phyloP scores from a whole-genome alignment of 192 early-diverging fungal species.

The Mortierella claussenii region DNA sequence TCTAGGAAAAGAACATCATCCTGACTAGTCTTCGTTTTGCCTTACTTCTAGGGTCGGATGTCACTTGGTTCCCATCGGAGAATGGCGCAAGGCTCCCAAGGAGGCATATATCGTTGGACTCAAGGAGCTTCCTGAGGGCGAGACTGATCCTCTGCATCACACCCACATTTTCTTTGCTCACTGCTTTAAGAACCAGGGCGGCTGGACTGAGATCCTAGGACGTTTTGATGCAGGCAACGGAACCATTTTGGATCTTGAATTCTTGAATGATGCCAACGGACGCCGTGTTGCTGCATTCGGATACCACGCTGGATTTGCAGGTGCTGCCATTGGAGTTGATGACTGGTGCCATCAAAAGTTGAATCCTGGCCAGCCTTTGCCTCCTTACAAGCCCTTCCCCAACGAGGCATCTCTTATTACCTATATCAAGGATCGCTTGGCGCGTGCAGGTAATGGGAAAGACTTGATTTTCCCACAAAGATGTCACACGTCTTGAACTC shows the following conservation, averaged over 20 bases:
- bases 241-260: conserved; percentile 93
- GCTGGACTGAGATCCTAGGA: conserved; percentile 89
- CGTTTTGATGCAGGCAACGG: conserved; percentile 91
- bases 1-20: too few species aligned
- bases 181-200: conserved; percentile 96
- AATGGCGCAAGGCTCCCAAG: conserved; percentile 89
- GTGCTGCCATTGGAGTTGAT: conserved; percentile 90
- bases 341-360: conserved; percentile 89
- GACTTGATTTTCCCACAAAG: conserved; percentile 2
- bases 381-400: conserved; percentile 83
- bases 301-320: conserved; percentile 97
- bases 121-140: conserved; percentile 97
- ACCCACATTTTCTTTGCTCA: conserved; percentile 99
- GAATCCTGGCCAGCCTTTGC: conserved; percentile 66
- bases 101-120: conserved; percentile 96
- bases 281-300: conserved; percentile 97
- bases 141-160: conserved; percentile 88
- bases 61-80: conserved; percentile 77
- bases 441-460: conserved; percentile 60
- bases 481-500: too few species aligned
- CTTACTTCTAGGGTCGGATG: conserved; percentile 74
- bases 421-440: conserved; percentile 73
- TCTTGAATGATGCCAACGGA: conserved; percentile 83
- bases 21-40: not conserved
- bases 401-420: conserved; percentile 84